Base-by-base conservation (phyloP, 129 eudicot species). In the Erigeron canadensis region DNA sequence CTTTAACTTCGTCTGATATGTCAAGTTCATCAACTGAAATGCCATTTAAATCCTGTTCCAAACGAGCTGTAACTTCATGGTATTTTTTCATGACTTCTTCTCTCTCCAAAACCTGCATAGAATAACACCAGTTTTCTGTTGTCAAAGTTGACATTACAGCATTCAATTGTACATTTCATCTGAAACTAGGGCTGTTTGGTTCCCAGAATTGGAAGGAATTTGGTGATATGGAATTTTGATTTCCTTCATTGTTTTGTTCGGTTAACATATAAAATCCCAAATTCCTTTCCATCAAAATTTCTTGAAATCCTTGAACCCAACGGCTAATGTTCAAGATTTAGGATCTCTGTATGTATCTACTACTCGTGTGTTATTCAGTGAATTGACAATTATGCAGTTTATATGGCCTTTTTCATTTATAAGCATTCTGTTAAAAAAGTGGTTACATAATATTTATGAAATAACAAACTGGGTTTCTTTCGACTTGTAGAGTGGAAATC, bases 1-100 rank as follows among this genome's bases (percentile, higher is more conserved):
- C 98, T 78, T 89, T 88, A 62, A 94, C 92, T 86, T 94, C 98
- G 63, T 89, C 97, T 13, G 98, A 89, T 66, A 94, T 89, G 76
- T 89, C 96, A 75, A 94, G 91, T 46, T 85, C 81, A 37, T 89
- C 93, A 28, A 67, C 64, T 40, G 84, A 76, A 76, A 85, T 71
- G 47, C 80, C 79, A 56, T 77, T 77, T 38, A 94, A 73, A 79
- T 96, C 90, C 73, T 79, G 90, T 76, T 94, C 97, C 83, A 94
- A 81, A 17, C 76, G 75, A 67, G 82, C 80, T 11, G 96, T 85
- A 44, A 94, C 89, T 81, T 81, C 90, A 18, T 81, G 85, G 74
- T 85, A 86, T 46, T 75, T 84, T 17, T 58, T 75, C 89, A 87
- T 87, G 75, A 89, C 81, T 62, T 81, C 75, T 16, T 90, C 96